Evolutionary conservation across 768 basidiomycete genomes (phyloP), one percentile per base, ranked within the genome.

Genomic region (Pleurotus sapidus): DNA sequence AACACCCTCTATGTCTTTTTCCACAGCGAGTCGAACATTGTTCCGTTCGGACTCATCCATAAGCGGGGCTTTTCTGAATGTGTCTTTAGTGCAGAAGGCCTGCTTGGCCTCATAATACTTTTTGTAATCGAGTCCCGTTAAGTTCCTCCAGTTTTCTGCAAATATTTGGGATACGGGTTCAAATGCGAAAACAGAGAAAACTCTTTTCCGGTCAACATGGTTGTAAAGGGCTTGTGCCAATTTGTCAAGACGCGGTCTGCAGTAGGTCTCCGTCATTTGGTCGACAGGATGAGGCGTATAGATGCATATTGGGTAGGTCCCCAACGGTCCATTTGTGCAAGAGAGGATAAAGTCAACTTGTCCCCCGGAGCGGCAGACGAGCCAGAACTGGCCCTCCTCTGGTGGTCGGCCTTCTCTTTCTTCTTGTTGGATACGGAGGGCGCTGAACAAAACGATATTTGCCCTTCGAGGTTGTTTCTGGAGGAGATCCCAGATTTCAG

Each of bases 231-330:
- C 66, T 6, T 59, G 37, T 8, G 72, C 73, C 11, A 84, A 67
- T 9, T 59, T 55, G 6, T 55, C 53, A 3, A 85, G 56, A 9
- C 75, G 70, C 12, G 67, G 67, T 0, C 54, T 25, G 5, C 76
- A 58, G 43, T 67, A 68, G 8, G 53, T 17, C 39, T 68, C 56
- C 5, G 38, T 30, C 20, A 81, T 66, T 15, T 64, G 59, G 7
- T 67, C 70, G 64, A 58, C 72, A 0, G 64, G 74, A 65, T 67
- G 76, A 59, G 63, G 65, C 25, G 64, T 70, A 61, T 70, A 75
- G 24, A 85, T 69, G 69, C 84, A 86, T 9, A 84, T 63, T 2
- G 84, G 84, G 50, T 83, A 80, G 27, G 71, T 63, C 9, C 74
- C 82, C 24, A 82, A 60, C 4, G 63, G 59, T 3, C 75, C 75